Base-by-base conservation (phyloP, 2,329 filamentous ascomycete genomes). In the Colletotrichum tropicale region DNA sequence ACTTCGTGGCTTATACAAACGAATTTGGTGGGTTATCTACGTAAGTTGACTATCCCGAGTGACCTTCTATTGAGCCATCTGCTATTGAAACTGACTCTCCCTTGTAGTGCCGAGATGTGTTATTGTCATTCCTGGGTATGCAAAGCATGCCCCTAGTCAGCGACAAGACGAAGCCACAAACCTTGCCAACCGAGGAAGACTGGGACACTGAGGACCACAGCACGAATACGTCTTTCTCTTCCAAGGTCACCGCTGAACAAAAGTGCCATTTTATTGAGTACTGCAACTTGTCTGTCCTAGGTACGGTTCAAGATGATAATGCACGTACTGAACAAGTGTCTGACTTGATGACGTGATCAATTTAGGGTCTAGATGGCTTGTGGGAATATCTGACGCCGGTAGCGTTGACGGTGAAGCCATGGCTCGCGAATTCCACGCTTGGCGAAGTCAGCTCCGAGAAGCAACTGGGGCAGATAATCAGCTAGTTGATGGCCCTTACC, bases 381-480 rank as follows among this genome's bases (percentile, higher is more conserved):
- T 21, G 1, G n/a, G 12, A 21, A 2, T 52, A 13, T 52, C 43
- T 52, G 4, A 52, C n/a, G 1, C 43, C 2, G 10, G 43, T 4
- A 3, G 4, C 2, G 43, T 21, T 4, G n/a, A 52, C 10, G 43
- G 43, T 3, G 10, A 52, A 52, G n/a, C 3, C 10, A 52, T 52
- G 43, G n/a, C 43, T 21, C 10, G 10, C 2, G 43, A 52, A 52
- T 52, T 52, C 2, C 4, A 13, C 6, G 43, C 43, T 52, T 52
- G 43, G 43, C n/a, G 43, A 1, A 21, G 43, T 8, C n/a, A 21
- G 3, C 43, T 52, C 3, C 3, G 43, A 21, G n/a, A 21, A 13
- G 3, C n/a, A 2, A 21, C 4, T 52, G 0, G 4, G 6, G 43
- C 10, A 21, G n/a, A 13, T 13, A 0, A 52, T 21, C 43, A 52